These are phyloP conservation scores for Straminergon stramineum DNA, from an alignment of 225 moss, liverwort and hornwort species.

Conservation along the genomic window DNA sequence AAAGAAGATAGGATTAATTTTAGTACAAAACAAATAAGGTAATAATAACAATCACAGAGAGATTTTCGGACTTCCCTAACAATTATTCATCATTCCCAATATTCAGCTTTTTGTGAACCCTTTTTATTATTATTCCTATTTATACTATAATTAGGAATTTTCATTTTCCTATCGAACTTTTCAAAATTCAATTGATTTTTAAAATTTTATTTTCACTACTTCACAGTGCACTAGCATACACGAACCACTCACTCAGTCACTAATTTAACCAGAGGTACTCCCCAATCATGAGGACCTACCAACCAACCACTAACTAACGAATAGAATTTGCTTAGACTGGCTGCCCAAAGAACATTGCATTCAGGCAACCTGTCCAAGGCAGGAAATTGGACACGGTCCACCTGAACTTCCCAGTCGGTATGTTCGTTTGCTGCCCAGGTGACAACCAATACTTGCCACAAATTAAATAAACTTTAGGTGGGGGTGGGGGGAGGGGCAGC, in stretches of 20 bases:
- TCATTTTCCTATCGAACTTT: neutral
- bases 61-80: too few relatives aligned
- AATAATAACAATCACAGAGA: too few relatives aligned
- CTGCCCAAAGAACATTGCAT: too few relatives aligned
- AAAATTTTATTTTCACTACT: too few relatives aligned
- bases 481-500: neutral
- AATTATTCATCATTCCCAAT: too few relatives aligned
- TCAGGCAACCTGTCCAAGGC: too few relatives aligned
- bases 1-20: too few relatives aligned
- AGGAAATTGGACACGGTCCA: neutral
- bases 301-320: neutral
- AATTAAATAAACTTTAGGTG: neutral
- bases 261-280: neutral
- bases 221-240: neutral
- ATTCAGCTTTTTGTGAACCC: too few relatives aligned
- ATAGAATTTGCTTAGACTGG: too few relatives aligned
- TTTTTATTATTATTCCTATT: neutral
- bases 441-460: neutral
- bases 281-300: neutral
- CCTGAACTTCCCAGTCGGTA: neutral
- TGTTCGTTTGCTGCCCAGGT: neutral
- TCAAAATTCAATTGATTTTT: neutral
- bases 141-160: neutral
- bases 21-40: too few relatives aligned
- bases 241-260: too few relatives aligned